phyloP scores from a whole-genome alignment of 306 rosid species.

The Cucumis hystrix region DNA sequence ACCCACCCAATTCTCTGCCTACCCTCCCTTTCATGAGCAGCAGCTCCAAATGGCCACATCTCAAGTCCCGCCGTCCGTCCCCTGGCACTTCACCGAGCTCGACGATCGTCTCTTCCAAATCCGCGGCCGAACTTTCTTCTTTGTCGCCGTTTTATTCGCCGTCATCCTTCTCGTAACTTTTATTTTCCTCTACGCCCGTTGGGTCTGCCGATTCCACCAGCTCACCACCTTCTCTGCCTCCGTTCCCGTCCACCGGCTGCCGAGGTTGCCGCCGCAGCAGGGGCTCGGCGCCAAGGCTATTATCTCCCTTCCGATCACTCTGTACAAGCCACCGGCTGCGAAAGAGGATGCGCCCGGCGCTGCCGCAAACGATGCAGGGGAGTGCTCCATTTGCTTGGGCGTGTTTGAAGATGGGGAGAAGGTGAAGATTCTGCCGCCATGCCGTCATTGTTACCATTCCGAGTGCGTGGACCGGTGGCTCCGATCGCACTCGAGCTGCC shows the following conservation, averaged over 20 bases:
- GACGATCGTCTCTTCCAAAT: slow-evolving; percentile 46
- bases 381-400: slow-evolving; percentile 77
- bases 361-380: not conserved
- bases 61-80: slow-evolving; percentile 20
- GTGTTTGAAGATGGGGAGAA: slow-evolving; percentile 57
- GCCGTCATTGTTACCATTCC: slow-evolving; percentile 57
- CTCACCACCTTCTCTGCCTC: slow-evolving; percentile 9
- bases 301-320: slow-evolving; percentile 33
- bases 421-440: slow-evolving; percentile 60
- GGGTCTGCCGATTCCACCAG: slow-evolving; percentile 48
- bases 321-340: slow-evolving; percentile 20
- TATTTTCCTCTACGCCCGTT: slow-evolving; percentile 59
- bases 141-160: slow-evolving; percentile 43
- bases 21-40: not conserved
- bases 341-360: not conserved
- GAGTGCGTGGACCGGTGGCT: slow-evolving; percentile 85
- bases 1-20: not conserved
- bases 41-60: not conserved
- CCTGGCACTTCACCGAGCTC: slow-evolving; percentile 53
- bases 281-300: slow-evolving; percentile 40
- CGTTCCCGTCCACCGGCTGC: not conserved
- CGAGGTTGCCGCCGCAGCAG: slow-evolving; percentile 5
- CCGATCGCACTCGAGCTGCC: slow-evolving; percentile 53
- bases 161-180: slow-evolving; percentile 35
- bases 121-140: slow-evolving; percentile 57